A percentile compares a stretch with the other conserved stretches of the same genome.
Evolutionary conservation across 305 asterid species (phyloP).

Genomic region (Fraxinus angustifolia): DNA sequence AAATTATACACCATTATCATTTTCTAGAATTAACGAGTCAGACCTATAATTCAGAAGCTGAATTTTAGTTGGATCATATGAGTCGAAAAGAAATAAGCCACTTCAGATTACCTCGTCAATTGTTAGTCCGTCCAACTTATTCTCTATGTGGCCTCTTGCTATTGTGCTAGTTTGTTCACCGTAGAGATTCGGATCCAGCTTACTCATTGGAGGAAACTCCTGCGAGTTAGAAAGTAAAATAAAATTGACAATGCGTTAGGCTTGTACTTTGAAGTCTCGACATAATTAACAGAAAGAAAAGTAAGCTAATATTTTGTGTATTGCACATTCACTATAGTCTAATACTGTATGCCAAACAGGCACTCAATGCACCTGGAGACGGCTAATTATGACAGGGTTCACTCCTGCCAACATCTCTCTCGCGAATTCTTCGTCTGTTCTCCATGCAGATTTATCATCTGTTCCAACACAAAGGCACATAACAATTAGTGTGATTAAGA

Average conservation of each 20-base stretch:
- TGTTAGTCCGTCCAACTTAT: slow-evolving; percentile 54
- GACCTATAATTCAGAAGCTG: not conserved
- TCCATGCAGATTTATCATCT: slow-evolving; percentile 80
- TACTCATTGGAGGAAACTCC: slow-evolving; percentile 88
- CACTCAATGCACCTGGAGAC: slow-evolving; percentile 52
- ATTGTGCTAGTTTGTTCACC: slow-evolving; percentile 70
- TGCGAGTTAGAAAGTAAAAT: slow-evolving; percentile 20
- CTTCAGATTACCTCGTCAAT: slow-evolving; percentile 47
- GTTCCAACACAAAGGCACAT: slow-evolving; percentile 14
- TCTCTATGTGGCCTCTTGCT: slow-evolving; percentile 48
- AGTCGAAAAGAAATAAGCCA: not conserved
- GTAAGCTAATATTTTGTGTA: not conserved
- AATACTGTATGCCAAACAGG: not conserved
- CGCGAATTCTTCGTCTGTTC: slow-evolving; percentile 82
- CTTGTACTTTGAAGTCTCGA: not conserved
- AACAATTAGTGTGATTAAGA: not conserved
- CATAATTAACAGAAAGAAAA: not conserved
- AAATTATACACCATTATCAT: not conserved
- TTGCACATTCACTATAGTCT: not conserved
- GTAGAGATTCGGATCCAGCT: slow-evolving; percentile 50
- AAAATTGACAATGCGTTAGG: not conserved
- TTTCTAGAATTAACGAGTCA: not conserved
- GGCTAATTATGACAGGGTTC: slow-evolving; percentile 59
- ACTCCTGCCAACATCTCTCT: slow-evolving; percentile 85
- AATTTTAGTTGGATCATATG: not conserved